Conservation (phyloP, 306 rosid species). For the Myrica gale region DNA sequence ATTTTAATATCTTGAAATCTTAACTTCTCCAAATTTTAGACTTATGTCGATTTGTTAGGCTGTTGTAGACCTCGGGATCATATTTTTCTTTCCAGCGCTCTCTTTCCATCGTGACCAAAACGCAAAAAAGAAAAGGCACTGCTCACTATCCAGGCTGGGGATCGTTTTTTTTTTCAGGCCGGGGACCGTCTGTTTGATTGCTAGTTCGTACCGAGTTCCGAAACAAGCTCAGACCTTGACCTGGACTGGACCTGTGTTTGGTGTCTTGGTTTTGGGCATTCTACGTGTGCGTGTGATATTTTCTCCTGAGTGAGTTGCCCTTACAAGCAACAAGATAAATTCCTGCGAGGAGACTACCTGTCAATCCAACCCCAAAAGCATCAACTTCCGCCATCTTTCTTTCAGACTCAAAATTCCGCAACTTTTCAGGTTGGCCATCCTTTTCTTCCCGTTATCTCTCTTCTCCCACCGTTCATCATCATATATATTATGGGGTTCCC, state of each 20-base stretch:
- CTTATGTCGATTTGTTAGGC: no score
- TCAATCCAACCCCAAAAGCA: neutral
- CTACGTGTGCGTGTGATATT: neutral
- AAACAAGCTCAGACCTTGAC: neutral
- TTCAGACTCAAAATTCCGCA: slow-evolving; percentile 1
- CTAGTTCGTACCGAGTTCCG: neutral
- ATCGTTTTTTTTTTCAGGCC: neutral
- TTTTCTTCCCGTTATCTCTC: neutral
- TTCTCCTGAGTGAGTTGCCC: neutral
- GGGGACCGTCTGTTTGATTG: no score
- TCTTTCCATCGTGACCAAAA: no score
- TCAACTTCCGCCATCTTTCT: neutral
- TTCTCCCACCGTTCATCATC: neutral
- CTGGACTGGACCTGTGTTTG: neutral
- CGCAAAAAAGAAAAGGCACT: no score
- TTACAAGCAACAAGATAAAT: neutral
- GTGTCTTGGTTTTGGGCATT: neutral
- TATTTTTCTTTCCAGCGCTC: no score
- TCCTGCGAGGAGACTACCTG: neutral
- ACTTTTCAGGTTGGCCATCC: neutral
- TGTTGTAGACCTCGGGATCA: no score
- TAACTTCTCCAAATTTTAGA: no score
- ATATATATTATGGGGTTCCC: neutral
- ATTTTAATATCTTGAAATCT: no score
- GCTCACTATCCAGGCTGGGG: neutral